Evolutionary conservation across 805 yeast species (phyloP).

Genomic region (Vanderwaltozyma verrucispora): DNA sequence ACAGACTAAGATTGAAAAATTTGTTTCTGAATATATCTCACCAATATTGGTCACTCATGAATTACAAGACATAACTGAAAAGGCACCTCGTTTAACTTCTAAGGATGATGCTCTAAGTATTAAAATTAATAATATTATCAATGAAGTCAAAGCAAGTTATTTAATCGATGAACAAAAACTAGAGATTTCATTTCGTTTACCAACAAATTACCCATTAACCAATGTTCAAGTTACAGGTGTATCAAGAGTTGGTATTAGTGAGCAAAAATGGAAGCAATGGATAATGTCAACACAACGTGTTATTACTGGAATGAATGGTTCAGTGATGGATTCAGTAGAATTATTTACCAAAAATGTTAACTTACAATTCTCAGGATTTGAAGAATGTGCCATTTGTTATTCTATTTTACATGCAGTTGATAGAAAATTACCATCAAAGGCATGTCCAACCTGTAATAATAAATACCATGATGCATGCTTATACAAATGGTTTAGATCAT

Average conservation of each 20-base stretch:
- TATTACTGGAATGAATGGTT: slow-evolving; percentile 63
- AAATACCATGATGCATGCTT: slow-evolving; percentile 93
- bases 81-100: slow-evolving; percentile 28
- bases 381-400: slow-evolving; percentile 96
- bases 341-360: slow-evolving; percentile 52
- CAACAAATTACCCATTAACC: slow-evolving; percentile 66
- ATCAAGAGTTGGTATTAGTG: slow-evolving; percentile 77
- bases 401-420: slow-evolving; percentile 79
- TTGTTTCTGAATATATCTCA: slow-evolving; percentile 51
- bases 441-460: slow-evolving; percentile 83
- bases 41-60: slow-evolving; percentile 53
- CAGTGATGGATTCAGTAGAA: slow-evolving; percentile 36
- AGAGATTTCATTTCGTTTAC: slow-evolving; percentile 69
- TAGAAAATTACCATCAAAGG: slow-evolving; percentile 79
- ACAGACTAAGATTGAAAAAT: slow-evolving; percentile 49
- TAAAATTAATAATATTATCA: slow-evolving; percentile 47
- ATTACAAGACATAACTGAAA: slow-evolving; percentile 38
- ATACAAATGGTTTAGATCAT: slow-evolving; percentile 94
- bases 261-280: slow-evolving; percentile 93
- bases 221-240: slow-evolving; percentile 70
- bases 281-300: slow-evolving; percentile 80
- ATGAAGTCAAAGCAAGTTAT: slow-evolving; percentile 64
- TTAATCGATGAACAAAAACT: slow-evolving; percentile 78
- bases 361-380: slow-evolving; percentile 84
- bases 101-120: slow-evolving; percentile 39